phyloP scores from a whole-genome alignment of 2,329 filamentous ascomycete species.

The Cryphonectria radicalis region DNA sequence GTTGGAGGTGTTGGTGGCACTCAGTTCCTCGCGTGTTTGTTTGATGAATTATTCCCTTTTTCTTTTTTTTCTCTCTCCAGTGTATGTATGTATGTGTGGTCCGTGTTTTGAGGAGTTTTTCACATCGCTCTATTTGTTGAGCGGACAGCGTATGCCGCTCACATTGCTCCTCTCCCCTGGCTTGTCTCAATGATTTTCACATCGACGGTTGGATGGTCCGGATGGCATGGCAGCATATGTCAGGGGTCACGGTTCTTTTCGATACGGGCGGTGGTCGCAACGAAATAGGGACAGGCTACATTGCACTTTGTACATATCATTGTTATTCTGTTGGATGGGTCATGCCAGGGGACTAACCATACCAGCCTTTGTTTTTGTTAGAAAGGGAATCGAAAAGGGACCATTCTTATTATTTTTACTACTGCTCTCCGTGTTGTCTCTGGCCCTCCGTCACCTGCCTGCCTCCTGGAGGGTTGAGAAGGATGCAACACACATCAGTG shows the following conservation, averaged over 20 bases:
- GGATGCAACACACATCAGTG: not conserved
- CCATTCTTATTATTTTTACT: slow-evolving; percentile 23
- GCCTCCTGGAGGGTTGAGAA: too few relatives aligned
- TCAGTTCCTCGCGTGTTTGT: not conserved
- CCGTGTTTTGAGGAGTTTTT: slow-evolving; percentile 10
- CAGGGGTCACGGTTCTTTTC: slow-evolving; percentile 22
- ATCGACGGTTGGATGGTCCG: slow-evolving; percentile 27
- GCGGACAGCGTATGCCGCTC: slow-evolving; percentile 15
- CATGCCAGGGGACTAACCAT: slow-evolving; percentile 3
- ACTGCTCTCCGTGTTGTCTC: not conserved
- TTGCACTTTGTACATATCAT: slow-evolving; percentile 30
- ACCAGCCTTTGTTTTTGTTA: slow-evolving; percentile 28
- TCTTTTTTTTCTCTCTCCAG: slow-evolving; percentile 17
- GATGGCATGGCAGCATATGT: slow-evolving; percentile 26
- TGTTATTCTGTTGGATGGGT: slow-evolving; percentile 27
- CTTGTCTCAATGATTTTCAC: slow-evolving; percentile 21
- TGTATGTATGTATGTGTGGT: slow-evolving; percentile 11
- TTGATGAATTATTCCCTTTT: slow-evolving; percentile 10
- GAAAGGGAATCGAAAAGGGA: slow-evolving; percentile 28
- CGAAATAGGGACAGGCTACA: slow-evolving; percentile 23
- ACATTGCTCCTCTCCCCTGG: slow-evolving; percentile 24
- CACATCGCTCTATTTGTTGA: slow-evolving; percentile 27
- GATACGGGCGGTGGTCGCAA: slow-evolving; percentile 21
- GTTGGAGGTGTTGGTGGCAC: slow-evolving; percentile 25
- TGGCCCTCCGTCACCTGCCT: not conserved